Base-by-base conservation (phyloP, 1,139 yeast species). In the Candida buenavistaensis region DNA sequence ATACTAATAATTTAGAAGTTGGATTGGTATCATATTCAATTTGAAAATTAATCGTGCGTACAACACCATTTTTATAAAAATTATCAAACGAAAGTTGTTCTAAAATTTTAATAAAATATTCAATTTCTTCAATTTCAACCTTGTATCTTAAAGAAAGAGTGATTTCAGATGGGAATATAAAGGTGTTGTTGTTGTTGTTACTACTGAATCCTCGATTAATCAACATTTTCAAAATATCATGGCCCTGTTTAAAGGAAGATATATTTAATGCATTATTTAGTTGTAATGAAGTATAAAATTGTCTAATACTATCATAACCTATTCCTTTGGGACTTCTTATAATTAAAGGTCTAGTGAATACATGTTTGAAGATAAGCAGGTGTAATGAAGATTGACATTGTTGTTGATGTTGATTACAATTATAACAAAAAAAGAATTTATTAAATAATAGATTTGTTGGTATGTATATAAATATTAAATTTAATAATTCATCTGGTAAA, bases 31-130 rank as follows among this genome's bases (percentile, higher is more conserved):
- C 44, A 35, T 51, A 51, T 6, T 44, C 39, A 8, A 54, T 24
- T 28, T 49, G 53, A 21, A 54, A 34, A 14, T 41, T 40, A 4
- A 35, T 26, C 8, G 48, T 36, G 7, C 30, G 26, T 2, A 44
- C 39, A 13, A 39, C 23, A 19, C 40, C 44, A 10, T 39, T n/a
- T n/a, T n/a, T 39, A 33, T 41, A 47, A 15, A 27, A 30, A 30
- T 39, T 43, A 30, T 52, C 57, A 30, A 52, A 42, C 8, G 51
- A 41, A 8, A 56, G 39, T 13, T 52, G 28, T 32, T 55, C 59
- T 11, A 54, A 30, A 1, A 47, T 33, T 35, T 46, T 48, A n/a
- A 41, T 26, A 17, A 48, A 46, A 21, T 39, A 33, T 14, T 41
- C 43, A 7, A 36, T 23, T 19, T 44, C 44, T 14, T 23, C 23